Evolutionary conservation across 768 basidiomycete genomes (phyloP), one percentile per base, ranked within the genome.

Genomic region (Kwoniella sp.): DNA sequence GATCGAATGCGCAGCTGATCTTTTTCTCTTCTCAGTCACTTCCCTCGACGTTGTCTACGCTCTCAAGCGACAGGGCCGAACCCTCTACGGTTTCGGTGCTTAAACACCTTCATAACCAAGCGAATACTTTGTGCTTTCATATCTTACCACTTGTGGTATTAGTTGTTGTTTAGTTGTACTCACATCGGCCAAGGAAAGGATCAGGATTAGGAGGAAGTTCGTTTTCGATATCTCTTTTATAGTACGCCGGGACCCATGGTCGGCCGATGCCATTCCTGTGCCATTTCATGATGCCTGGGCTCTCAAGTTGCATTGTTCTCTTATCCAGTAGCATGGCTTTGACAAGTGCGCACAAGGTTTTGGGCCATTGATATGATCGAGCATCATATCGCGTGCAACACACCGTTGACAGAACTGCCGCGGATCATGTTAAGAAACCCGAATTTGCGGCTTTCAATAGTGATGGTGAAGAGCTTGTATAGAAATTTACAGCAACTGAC

Each of bases 1-100:
- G 6, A n/a, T 44, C 30, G 24, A 51, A 30, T 53, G 19, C 7
- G 26, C 21, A 50, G 7, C 55, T 57, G 33, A 25, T 37, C 49
- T 49, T 46, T 50, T 51, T 44, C 50, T 13, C 22, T n/a, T 5
- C 36, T 51, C 48, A 63, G 84, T 85, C 67, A 86, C 85, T 17
- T 85, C 85, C 21, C 84, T 86, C 76, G 85, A 86, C 72, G 85
- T 86, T 67, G 85, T 86, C 67, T 86, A 86, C 79, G 85, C 85
- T 22, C 82, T 86, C 73, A 86, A 86, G 83, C 80, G 85, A 61
- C 85, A 85, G 57, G 85, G 85, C 57, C 82, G 84, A 68, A 85
- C 85, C 60, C 83, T 86, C 65, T 86, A 86, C 80, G 85, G 85
- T 76, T 86, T 85, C 81, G 83, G 83, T 67, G 80, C 81, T 58